Evolutionary conservation across 148 eudicot species (phyloP).

Genomic region (Cornus suecica): DNA sequence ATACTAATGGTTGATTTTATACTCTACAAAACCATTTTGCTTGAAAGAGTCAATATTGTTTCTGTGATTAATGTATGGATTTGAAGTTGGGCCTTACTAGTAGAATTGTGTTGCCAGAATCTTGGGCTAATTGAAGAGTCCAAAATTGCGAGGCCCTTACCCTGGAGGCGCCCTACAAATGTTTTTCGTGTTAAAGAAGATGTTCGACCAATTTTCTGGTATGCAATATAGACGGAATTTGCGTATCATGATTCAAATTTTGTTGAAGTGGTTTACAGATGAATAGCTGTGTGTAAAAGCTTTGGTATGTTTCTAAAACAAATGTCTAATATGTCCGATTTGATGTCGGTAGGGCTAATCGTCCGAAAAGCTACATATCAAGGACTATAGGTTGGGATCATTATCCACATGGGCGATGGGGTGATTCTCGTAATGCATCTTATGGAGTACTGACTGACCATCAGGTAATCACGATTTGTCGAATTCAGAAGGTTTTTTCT

Average conservation of each 20-base stretch:
- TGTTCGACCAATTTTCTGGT: constrained; percentile 96
- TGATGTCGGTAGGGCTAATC: constrained; percentile 75
- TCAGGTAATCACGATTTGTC: constrained; percentile 50
- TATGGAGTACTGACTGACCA: constrained; percentile 87
- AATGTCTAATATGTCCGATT: constrained; percentile 11
- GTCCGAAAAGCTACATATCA: constrained; percentile 90
- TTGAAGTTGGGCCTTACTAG: constrained; percentile 5
- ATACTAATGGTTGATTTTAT: constrained; percentile 64
- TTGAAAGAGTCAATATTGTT: constrained; percentile 4
- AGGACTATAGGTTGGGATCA: constrained; percentile 90
- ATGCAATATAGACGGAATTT: constrained; percentile 17
- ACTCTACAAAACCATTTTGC: neutral
- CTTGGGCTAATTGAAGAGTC: constrained; percentile 94
- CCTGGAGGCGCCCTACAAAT: constrained; percentile 89
- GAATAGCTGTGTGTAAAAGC: neutral
- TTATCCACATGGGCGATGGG: constrained; percentile 93
- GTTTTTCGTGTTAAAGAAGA: constrained; percentile 82
- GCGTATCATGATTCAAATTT: neutral
- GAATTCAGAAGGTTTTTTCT: neutral
- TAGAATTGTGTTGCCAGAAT: constrained; percentile 48
- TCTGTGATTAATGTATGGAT: neutral
- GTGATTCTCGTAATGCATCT: constrained; percentile 77
- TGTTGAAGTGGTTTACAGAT: neutral
- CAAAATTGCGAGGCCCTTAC: constrained; percentile 75
- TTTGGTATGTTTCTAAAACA: neutral